These are phyloP conservation scores for Pseudocercospora cruenta DNA, from an alignment of 2,329 filamentous ascomycete genomes.

Conservation along the genomic window DNA sequence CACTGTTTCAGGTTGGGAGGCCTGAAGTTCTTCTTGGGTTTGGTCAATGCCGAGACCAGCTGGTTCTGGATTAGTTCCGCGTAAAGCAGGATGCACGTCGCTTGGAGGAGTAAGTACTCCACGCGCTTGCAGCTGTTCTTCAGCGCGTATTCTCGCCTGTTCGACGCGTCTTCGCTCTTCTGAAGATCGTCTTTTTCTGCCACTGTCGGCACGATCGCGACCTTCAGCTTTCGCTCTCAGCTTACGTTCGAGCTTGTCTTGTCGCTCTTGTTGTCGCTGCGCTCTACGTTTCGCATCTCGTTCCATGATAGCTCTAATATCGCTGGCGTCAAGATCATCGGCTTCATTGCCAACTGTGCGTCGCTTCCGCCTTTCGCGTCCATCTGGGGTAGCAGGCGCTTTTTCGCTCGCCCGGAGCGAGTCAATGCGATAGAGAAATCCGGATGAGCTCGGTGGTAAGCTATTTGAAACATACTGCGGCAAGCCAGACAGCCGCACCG, in stretches of 20 bases:
- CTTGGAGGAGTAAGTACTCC: constrained; percentile 33
- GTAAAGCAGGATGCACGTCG: constrained; percentile 41
- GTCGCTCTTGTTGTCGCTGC: constrained; percentile 69
- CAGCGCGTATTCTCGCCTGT: constrained; percentile 26
- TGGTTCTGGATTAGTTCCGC: constrained; percentile 27
- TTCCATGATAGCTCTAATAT: constrained; percentile 86
- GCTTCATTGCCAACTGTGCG: constrained; percentile 71
- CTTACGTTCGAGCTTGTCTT: constrained; percentile 67
- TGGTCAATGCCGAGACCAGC: constrained; percentile 38
- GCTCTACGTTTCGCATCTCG: constrained; percentile 80
- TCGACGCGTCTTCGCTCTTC: constrained; percentile 52
- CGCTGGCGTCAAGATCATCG: constrained; percentile 81
- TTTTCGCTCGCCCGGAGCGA: constrained; percentile 20
- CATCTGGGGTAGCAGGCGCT: constrained; percentile 38
- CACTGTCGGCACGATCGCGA: constrained; percentile 50
- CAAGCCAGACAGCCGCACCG: constrained; percentile 72
- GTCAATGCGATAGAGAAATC: constrained; percentile 29
- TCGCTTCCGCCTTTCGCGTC: constrained; percentile 50
- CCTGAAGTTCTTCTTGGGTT: constrained; percentile 1
- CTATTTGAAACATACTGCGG: constrained; percentile 58
- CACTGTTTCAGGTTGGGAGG: constrained; percentile 1
- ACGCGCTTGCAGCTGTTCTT: constrained; percentile 33
- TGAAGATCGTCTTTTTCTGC: constrained; percentile 51
- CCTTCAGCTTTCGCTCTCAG: constrained; percentile 67
- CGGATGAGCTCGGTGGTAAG: constrained; percentile 24